Percentiles rank a stretch among this genome's conserved stretches.
Evolutionary conservation across 2,329 filamentous ascomycete species (phyloP).

Genomic region (Nemania diffusa): DNA sequence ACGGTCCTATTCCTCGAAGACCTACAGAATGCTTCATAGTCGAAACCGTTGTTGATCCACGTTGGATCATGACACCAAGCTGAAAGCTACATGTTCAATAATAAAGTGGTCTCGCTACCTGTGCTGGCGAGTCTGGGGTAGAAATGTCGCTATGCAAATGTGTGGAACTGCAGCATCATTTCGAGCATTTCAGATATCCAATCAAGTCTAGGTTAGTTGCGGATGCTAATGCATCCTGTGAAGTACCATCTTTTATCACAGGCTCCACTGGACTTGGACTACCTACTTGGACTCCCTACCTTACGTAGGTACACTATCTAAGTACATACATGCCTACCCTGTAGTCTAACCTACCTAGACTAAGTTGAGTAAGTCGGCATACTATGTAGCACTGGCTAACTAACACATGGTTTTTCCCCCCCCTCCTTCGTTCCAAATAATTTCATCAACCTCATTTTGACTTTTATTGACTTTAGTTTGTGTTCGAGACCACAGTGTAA

Average conservation of each 20-base stretch:
- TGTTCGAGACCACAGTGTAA: conserved; percentile 5
- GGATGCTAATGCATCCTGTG: conserved; percentile 23
- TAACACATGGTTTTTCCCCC: no score
- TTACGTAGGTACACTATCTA: not conserved
- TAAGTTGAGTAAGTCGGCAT: not conserved
- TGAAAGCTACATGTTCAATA: conserved; percentile 9
- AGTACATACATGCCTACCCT: not conserved
- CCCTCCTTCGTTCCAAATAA: conserved; percentile 9
- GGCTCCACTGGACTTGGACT: conserved; percentile 10
- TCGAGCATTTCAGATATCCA: not conserved
- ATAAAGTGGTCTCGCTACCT: conserved; percentile 12
- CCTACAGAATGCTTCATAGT: not conserved
- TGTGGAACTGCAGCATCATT: not conserved
- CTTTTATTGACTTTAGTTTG: conserved; percentile 11
- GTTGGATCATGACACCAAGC: conserved; percentile 17
- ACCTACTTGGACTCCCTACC: no score
- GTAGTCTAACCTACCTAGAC: not conserved
- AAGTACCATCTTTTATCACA: not conserved
- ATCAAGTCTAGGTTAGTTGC: conserved; percentile 21
- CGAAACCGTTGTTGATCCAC: conserved; percentile 19
- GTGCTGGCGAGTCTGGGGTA: conserved; percentile 24
- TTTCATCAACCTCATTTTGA: conserved; percentile 1
- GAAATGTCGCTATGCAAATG: not conserved
- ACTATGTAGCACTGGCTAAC: not conserved
- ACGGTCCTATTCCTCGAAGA: conserved; percentile 3